Evolutionary conservation across 148 eudicot genomes (phyloP).

Genomic region (Arbutus unedo): DNA sequence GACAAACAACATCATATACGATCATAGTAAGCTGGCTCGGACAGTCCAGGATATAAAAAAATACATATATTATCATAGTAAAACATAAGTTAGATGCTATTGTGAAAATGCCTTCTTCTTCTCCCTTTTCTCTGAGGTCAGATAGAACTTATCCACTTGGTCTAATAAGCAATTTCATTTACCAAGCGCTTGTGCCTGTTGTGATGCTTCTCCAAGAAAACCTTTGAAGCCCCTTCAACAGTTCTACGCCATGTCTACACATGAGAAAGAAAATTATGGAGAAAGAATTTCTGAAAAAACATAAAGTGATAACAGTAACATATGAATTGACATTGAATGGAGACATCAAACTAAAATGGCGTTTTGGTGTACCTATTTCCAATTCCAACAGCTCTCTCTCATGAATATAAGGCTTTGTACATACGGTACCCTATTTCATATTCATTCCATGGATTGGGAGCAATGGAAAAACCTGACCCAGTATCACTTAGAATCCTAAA

Average conservation of each 20-base stretch:
- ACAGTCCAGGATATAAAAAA: too few relatives aligned
- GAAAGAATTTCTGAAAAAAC: not conserved
- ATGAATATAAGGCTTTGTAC: too few relatives aligned
- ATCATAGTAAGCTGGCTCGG: not conserved
- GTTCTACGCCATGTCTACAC: constrained; percentile 84
- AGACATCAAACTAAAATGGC: not conserved
- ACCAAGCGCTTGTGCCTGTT: constrained; percentile 70
- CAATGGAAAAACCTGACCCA: too few relatives aligned
- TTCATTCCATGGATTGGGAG: too few relatives aligned
- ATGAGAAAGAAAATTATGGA: not conserved
- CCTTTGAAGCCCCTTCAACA: constrained; percentile 70
- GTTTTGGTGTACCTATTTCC: too few relatives aligned
- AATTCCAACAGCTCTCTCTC: too few relatives aligned
- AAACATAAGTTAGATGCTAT: not conserved
- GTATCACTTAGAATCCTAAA: too few relatives aligned
- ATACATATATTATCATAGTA: not conserved
- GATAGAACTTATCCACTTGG: constrained; percentile 4
- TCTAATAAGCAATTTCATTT: constrained; percentile 26
- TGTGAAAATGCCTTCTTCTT: not conserved
- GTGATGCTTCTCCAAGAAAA: constrained; percentile 81
- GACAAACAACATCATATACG: not conserved
- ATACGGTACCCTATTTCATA: too few relatives aligned
- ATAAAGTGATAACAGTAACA: not conserved
- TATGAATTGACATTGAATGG: not conserved
- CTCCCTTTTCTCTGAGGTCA: not conserved